Evolutionary conservation across 169 alveolate genomes (phyloP).

Genomic region (Neospora caninum): DNA sequence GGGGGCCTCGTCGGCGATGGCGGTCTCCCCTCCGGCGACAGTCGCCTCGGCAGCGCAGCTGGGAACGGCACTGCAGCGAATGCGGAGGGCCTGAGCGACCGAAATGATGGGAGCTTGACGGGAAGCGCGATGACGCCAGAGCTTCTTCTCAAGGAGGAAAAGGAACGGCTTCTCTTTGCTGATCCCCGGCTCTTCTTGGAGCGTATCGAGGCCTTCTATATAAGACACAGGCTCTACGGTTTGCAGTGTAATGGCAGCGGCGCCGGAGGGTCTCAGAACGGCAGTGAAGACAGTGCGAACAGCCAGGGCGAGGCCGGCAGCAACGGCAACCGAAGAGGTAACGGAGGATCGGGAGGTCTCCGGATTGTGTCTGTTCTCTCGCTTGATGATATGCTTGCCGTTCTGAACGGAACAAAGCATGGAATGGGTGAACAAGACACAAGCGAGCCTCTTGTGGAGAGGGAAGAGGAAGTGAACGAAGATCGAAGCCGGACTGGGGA

Average conservation of each 20-base stretch:
- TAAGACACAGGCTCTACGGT: not conserved
- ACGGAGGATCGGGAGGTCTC: slow-evolving; percentile 41
- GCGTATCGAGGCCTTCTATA: slow-evolving; percentile 38
- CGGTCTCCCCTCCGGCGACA: not conserved
- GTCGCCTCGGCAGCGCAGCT: not conserved
- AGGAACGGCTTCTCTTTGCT: slow-evolving; percentile 26
- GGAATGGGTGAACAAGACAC: slow-evolving; percentile 2
- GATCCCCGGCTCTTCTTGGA: slow-evolving; percentile 42
- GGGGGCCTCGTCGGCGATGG: slow-evolving; percentile 58
- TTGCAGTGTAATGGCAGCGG: slow-evolving; percentile 28
- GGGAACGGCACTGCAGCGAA: not conserved
- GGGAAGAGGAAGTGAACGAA: not conserved
- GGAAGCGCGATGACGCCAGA: not conserved
- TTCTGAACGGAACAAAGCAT: slow-evolving; percentile 19
- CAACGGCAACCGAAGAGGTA: not conserved
- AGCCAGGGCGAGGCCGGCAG: not conserved
- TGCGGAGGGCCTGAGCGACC: not conserved
- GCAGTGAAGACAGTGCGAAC: not conserved
- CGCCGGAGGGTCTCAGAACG: not conserved
- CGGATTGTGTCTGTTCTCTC: slow-evolving; percentile 17
- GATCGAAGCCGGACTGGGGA: not conserved
- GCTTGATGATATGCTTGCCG: slow-evolving; percentile 43
- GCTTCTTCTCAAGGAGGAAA: not conserved
- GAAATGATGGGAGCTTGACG: not conserved
- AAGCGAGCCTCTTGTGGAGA: not conserved